Conservation (phyloP, 2,329 filamentous ascomycete genomes). For the Claviceps maximensis region DNA sequence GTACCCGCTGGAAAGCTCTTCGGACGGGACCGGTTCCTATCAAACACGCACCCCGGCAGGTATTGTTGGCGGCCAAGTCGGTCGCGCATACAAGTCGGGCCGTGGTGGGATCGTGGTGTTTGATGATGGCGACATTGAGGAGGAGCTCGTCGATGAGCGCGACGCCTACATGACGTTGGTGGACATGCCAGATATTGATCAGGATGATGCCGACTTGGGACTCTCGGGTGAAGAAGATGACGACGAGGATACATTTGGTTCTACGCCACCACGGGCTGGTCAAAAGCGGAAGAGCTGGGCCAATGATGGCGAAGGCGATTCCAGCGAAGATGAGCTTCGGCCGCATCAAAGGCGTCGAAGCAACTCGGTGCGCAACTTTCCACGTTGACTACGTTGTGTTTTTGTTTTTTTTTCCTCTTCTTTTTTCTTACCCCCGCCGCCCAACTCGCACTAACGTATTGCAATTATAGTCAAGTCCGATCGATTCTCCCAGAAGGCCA, state of each 20-base stretch:
- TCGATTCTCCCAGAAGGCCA: conserved; percentile 50
- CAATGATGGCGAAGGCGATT: conserved; percentile 55
- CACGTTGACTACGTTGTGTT: too few relatives aligned
- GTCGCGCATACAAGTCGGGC: conserved; percentile 58
- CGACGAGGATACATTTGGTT: conserved; percentile 33
- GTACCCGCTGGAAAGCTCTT: conserved; percentile 39
- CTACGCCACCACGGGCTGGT: conserved; percentile 28
- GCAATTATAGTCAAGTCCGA: conserved; percentile 43
- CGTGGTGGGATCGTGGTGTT: conserved; percentile 86
- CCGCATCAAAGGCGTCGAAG: conserved; percentile 72
- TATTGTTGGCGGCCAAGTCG: conserved; percentile 60
- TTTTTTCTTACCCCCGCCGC: neutral
- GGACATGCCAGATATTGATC: conserved; percentile 82
- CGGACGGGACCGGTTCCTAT: conserved; percentile 32
- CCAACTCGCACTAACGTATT: neutral
- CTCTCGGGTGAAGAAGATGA: conserved; percentile 47
- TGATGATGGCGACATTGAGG: conserved; percentile 90
- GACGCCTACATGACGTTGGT: conserved; percentile 76
- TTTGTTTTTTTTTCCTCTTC: too few relatives aligned
- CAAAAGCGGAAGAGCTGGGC: conserved; percentile 74
- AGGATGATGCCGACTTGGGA: conserved; percentile 51
- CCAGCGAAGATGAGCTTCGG: conserved; percentile 59
- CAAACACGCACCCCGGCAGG: conserved; percentile 46
- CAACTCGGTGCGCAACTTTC: conserved; percentile 54
- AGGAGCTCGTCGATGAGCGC: conserved; percentile 59